Base-by-base conservation (phyloP, 768 basidiomycete species). In the Filobasidium wieringae region DNA sequence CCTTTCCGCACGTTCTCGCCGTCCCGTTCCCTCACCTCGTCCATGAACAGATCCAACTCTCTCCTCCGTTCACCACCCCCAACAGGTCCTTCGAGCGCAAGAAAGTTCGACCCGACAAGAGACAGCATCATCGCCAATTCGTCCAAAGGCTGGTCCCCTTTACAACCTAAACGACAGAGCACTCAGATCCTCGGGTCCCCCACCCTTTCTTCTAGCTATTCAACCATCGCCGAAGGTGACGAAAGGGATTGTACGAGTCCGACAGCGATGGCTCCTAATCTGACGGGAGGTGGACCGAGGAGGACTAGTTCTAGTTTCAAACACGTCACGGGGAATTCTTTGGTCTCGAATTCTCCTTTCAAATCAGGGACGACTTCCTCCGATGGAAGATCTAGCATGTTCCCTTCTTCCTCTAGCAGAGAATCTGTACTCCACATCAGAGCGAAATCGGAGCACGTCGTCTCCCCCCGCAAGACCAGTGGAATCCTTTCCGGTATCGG, bases 281-380 rank as follows among this genome's bases (percentile, higher is more conserved):
- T 22, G 22, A 31, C 17, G 7, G 34, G n/a, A 14, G 40, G 37
- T 4, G 60, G 60, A 15, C 70, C 70, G n/a, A 58, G 74, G 54
- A 56, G 74, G 24, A 70, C 74, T 5, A 70, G 68, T 40, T 67
- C 63, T n/a, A 67, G 64, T 15, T 75, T 72, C 69, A 75, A 75
- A 63, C 74, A 75, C 57, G 69, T 75, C 34, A 68, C 71, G 14
- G 64, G 54, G 32, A 73, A 74, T 57, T 68, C 67, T 9, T 68
- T 75, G 31, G 74, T 75, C 32, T 68, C 67, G 40, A 74, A 72
- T 53, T 72, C 70, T 26, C 67, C 69, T 0, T 75, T 75, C 71
- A 75, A 75, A 52, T 66, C 55, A 19, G 27, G 39, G 2, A 32
- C 37, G 24, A 17, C 30, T 15, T 17, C 50, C 14, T 22, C 17